Percentiles rank a stretch among this genome's conserved stretches.
Conservation (phyloP, 1,284 basidiomycete genomes). For the Puccinia novopanici region DNA sequence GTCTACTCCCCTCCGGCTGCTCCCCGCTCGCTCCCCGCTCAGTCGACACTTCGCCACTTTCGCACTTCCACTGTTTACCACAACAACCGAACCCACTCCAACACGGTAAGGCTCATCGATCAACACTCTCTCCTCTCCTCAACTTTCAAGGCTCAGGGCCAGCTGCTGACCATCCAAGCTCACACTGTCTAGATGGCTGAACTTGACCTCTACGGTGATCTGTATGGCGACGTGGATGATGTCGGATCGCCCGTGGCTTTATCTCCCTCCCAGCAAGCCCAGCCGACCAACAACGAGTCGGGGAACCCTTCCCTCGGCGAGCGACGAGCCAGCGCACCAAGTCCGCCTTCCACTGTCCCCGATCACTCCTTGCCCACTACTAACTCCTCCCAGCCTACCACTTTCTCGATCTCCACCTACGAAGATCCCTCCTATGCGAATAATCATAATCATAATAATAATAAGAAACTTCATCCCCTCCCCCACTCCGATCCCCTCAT, state of each 20-base stretch:
- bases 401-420: slow-evolving; percentile 47
- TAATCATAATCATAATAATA: too few relatives aligned
- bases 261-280: slow-evolving; percentile 26
- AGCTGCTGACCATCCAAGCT: too few relatives aligned
- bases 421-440: slow-evolving; percentile 39
- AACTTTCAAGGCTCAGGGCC: too few relatives aligned
- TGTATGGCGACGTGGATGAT: slow-evolving; percentile 49
- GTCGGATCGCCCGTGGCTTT: slow-evolving; percentile 39
- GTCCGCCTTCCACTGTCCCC: neutral
- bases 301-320: neutral
- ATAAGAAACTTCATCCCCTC: slow-evolving; percentile 20
- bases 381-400: slow-evolving; percentile 22
- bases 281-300: neutral
- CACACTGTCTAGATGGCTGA: slow-evolving; percentile 33
- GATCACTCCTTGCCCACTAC: neutral
- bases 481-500: slow-evolving; percentile 22
- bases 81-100: too few relatives aligned
- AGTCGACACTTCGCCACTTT: too few relatives aligned
- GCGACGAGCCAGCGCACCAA: neutral
- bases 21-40: too few relatives aligned
- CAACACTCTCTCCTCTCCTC: too few relatives aligned
- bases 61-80: too few relatives aligned
- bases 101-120: too few relatives aligned
- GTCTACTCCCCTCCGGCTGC: too few relatives aligned
- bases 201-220: slow-evolving; percentile 50